phyloP scores from a whole-genome alignment of 306 rosid genomes.

The cucumber (Cucumis sativus) region DNA sequence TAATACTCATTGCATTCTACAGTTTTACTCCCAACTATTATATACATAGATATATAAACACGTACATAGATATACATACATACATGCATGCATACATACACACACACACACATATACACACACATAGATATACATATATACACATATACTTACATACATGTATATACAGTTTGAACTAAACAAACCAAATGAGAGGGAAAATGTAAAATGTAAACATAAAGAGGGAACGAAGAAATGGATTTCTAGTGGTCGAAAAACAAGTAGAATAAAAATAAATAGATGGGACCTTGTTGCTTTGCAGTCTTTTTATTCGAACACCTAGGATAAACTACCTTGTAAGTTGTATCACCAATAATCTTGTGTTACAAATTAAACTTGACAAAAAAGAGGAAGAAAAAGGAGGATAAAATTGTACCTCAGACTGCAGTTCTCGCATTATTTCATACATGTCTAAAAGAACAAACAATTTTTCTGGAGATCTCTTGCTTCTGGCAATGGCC shows the following conservation, averaged over 20 bases:
- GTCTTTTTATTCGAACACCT: neutral
- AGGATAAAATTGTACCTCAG: conserved; percentile 52
- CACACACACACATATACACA: too few relatives aligned
- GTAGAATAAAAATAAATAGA: neutral
- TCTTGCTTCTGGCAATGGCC: conserved; percentile 96
- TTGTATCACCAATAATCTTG: too few relatives aligned
- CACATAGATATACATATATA: too few relatives aligned
- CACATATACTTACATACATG: too few relatives aligned
- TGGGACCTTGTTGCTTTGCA: neutral
- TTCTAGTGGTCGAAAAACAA: neutral
- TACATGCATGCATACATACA: too few relatives aligned
- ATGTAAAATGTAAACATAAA: neutral
- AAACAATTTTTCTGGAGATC: conserved; percentile 96
- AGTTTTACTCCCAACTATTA: neutral
- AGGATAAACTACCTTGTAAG: neutral
- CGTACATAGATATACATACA: too few relatives aligned
- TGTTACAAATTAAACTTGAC: too few relatives aligned
- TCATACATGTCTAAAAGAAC: conserved; percentile 96
- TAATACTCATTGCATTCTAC: neutral
- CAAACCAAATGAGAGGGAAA: neutral
- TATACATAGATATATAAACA: too few relatives aligned
- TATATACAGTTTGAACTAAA: neutral
- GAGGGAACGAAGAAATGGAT: neutral
- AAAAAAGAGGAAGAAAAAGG: too few relatives aligned
- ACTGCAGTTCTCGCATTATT: conserved; percentile 87